These are phyloP conservation scores for Backusella mclennaniae DNA, from an alignment of 192 early-diverging fungal species.

Conservation along the genomic window DNA sequence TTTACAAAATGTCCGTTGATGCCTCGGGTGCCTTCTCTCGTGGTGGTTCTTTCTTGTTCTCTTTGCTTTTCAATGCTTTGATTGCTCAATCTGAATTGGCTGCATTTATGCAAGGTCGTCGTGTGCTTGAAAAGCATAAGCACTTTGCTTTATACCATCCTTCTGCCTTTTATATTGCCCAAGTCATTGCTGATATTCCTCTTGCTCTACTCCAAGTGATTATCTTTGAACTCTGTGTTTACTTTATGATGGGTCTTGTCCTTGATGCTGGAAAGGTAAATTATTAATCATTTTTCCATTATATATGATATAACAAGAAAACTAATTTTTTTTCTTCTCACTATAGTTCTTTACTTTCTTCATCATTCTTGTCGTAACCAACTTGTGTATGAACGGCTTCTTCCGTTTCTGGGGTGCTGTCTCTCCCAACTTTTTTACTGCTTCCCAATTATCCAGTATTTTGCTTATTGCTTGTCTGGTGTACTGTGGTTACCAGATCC, in stretches of 20 bases:
- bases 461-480: slow-evolving; percentile 56
- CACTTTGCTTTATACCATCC: slow-evolving; percentile 68
- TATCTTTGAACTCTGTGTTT: slow-evolving; percentile 60
- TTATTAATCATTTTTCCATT: background rate
- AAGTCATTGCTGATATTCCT: slow-evolving; percentile 60
- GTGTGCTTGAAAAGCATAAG: slow-evolving; percentile 73
- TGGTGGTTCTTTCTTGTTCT: slow-evolving; percentile 72
- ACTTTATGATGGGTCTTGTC: slow-evolving; percentile 66
- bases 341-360: slow-evolving; percentile 54
- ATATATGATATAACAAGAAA: background rate
- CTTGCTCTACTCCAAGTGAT: slow-evolving; percentile 52
- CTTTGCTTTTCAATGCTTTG: slow-evolving; percentile 66
- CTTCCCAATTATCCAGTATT: slow-evolving; percentile 52
- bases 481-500: slow-evolving; percentile 68
- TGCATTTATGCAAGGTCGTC: slow-evolving; percentile 64
- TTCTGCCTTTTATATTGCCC: slow-evolving; percentile 59
- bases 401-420: slow-evolving; percentile 59
- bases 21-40: slow-evolving; percentile 67
- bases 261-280: slow-evolving; percentile 49
- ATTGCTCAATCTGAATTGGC: slow-evolving; percentile 66
- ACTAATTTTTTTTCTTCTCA: background rate
- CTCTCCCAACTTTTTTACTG: slow-evolving; percentile 52
- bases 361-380: slow-evolving; percentile 56
- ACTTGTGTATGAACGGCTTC: slow-evolving; percentile 58
- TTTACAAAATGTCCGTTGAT: slow-evolving; percentile 55